Evolutionary conservation across 1,139 yeast genomes (phyloP), one percentile per base, ranked within the genome.

Genomic region (Nadsonia commutata): DNA sequence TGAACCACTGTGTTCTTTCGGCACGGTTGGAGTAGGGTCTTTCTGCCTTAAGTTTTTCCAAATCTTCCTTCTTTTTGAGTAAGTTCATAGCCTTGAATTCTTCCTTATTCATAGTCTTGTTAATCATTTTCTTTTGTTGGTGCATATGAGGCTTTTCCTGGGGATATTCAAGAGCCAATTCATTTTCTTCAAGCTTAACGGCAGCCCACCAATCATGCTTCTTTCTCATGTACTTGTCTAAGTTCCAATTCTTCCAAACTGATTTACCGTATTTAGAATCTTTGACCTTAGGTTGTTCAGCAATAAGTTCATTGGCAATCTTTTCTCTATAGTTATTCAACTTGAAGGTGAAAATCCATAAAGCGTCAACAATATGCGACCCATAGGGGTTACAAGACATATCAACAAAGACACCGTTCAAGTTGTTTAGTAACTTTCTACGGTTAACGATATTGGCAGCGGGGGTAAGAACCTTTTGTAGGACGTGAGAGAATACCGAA

Each of bases 231-330:
- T 78, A 84, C 52, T 77, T 63, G 56, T 85, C 95, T 79, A 86
- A 73, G 27, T 73, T 64, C 97, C 97, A 90, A 59, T 88, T 90
- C 57, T 82, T 83, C 97, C 97, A 90, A 1, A 90, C 97, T 52
- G 78, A 72, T 57, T 81, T 76, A 39, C 98, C 98, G 56, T 90
- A 90, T 20, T 69, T 73, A 57, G 94, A 81, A 50, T 80, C 84
- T 63, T 90, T 86, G 37, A 90, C 81, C 50, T 72, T 71, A 27
- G 74, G 78, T 31, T 79, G 72, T 40, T 78, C 73, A n/a, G 66
- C 68, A 31, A 68, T 57, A 47, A 90, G 66, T 47, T 79, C 81
- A 18, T 72, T 71, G 1, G 94, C 96, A 50, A 90, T 71, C 49
- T 90, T 73, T 56, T 90, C 97, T 53, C 94, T 83, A 62, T 82